Percentiles rank a stretch among this genome's conserved stretches.
phyloP scores from a whole-genome alignment of 176 grass and related monocot species.

The Metroxylon sagu region DNA sequence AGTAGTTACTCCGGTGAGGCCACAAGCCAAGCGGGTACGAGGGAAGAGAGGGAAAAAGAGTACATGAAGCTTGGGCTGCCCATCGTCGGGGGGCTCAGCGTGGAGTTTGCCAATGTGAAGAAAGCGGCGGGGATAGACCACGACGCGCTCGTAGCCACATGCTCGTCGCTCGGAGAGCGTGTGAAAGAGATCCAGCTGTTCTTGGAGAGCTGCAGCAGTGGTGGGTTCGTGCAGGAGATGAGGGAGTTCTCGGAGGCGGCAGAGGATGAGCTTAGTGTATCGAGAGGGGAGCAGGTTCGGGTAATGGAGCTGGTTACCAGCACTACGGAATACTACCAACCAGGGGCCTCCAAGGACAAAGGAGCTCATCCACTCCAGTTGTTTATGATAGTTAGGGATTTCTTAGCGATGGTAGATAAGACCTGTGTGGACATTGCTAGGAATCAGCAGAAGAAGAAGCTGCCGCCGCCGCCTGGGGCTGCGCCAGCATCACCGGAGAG shows the following conservation, averaged over 20 bases:
- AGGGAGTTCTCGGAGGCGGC: constrained; percentile 47
- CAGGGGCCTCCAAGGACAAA: constrained; percentile 60
- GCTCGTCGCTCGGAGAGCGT: constrained; percentile 27
- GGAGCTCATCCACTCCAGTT: constrained; percentile 59
- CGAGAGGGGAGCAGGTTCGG: constrained; percentile 48
- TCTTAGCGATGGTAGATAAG: constrained; percentile 89
- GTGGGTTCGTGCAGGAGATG: constrained; percentile 66
- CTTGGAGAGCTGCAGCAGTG: constrained; percentile 42
- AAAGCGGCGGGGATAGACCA: constrained; percentile 66
- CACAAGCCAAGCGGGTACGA: constrained; percentile 23
- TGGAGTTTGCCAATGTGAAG: constrained; percentile 69
- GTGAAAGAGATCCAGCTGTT: constrained; percentile 54
- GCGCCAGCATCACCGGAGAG: background rate
- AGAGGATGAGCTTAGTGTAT: constrained; percentile 42
- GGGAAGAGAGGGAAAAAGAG: constrained; percentile 74
- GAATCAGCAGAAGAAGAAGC: constrained; percentile 57
- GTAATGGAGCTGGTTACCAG: constrained; percentile 70
- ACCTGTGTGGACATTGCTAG: constrained; percentile 78
- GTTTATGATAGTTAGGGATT: constrained; percentile 90
- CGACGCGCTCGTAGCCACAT: constrained; percentile 42
- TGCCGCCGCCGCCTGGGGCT: constrained; percentile 1
- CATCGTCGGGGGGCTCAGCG: constrained; percentile 69
- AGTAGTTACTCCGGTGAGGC: constrained; percentile 22
- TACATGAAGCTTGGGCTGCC: constrained; percentile 82
- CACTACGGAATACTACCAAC: constrained; percentile 85